Percentiles rank a stretch among this genome's conserved stretches.
These are phyloP conservation scores for Terfezia claveryi DNA, from an alignment of 495 filamentous ascomycete genomes.

Conservation along the genomic window DNA sequence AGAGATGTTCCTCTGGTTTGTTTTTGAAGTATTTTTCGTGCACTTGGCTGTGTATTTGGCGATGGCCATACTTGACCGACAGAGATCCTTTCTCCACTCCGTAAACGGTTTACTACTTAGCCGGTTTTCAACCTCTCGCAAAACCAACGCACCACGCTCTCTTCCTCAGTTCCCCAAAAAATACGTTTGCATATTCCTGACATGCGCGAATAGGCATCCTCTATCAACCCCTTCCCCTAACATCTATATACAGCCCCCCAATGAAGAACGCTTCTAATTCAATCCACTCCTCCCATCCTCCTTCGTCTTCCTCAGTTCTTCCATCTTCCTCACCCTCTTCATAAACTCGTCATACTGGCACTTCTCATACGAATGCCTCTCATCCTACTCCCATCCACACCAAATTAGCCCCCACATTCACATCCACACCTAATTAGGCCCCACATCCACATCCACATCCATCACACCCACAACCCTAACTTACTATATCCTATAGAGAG, in stretches of 20 bases:
- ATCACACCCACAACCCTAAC: neutral
- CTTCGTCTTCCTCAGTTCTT: conserved; percentile 77
- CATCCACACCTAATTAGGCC: neutral
- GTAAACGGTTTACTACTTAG: too few species aligned
- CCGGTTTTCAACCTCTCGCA: too few species aligned
- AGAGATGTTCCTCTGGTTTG: too few species aligned
- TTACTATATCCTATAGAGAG: neutral
- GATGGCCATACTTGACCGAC: too few species aligned
- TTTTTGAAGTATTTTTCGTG: too few species aligned
- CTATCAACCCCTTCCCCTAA: too few species aligned
- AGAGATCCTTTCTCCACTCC: too few species aligned
- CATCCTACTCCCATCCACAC: conserved; percentile 35
- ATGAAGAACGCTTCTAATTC: conserved; percentile 7
- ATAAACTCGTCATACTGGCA: conserved; percentile 99
- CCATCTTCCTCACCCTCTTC: conserved; percentile 95
- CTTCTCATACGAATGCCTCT: conserved; percentile 94
- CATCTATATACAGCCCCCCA: neutral
- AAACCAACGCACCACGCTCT: too few species aligned
- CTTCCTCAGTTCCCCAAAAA: too few species aligned
- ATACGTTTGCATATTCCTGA: too few species aligned
- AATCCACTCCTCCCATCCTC: conserved; percentile 43
- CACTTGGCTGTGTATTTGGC: too few species aligned
- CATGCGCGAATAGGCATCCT: too few species aligned
- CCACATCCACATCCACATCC: neutral
- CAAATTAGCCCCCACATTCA: neutral